Conservation (phyloP, 352 stramenopile species). For the Pythium graminicola region DNA sequence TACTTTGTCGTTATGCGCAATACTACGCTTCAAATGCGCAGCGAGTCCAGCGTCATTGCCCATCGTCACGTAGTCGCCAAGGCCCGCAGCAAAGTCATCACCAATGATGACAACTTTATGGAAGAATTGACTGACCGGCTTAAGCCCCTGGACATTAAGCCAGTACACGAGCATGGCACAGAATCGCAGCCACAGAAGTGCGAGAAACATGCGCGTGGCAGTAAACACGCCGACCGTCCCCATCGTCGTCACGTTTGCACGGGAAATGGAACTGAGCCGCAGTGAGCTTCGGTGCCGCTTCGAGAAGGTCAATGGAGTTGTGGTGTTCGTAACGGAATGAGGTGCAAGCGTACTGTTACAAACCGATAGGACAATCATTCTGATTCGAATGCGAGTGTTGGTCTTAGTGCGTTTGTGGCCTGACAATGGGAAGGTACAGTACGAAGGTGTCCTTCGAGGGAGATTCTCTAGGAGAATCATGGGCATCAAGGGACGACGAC, state of each 20-base stretch:
- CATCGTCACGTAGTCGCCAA: constrained; percentile 74
- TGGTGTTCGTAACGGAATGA: constrained; percentile 3
- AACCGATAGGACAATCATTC: background rate
- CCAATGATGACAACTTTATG: constrained; percentile 83
- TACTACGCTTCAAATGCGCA: constrained; percentile 43
- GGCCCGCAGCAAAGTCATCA: constrained; percentile 74
- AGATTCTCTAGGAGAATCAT: constrained; percentile 22
- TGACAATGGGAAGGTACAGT: background rate
- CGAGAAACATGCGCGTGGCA: constrained; percentile 43
- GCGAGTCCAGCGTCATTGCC: constrained; percentile 40
- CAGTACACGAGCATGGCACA: constrained; percentile 46
- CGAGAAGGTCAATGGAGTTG: constrained; percentile 16
- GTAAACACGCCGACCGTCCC: constrained; percentile 24
- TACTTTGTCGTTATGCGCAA: constrained; percentile 59
- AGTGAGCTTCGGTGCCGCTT: constrained; percentile 21
- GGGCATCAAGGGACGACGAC: constrained; percentile 60
- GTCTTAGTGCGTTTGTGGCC: constrained; percentile 4
- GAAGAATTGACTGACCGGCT: constrained; percentile 53
- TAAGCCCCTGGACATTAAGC: constrained; percentile 39
- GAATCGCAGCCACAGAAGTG: constrained; percentile 62
- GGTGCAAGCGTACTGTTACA: background rate
- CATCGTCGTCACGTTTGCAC: background rate
- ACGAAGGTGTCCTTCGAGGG: background rate
- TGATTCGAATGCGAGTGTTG: constrained; percentile 10
- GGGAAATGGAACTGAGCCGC: background rate